These are phyloP conservation scores for Iris pallida DNA, from an alignment of 116 monocot species.

Conservation along the genomic window DNA sequence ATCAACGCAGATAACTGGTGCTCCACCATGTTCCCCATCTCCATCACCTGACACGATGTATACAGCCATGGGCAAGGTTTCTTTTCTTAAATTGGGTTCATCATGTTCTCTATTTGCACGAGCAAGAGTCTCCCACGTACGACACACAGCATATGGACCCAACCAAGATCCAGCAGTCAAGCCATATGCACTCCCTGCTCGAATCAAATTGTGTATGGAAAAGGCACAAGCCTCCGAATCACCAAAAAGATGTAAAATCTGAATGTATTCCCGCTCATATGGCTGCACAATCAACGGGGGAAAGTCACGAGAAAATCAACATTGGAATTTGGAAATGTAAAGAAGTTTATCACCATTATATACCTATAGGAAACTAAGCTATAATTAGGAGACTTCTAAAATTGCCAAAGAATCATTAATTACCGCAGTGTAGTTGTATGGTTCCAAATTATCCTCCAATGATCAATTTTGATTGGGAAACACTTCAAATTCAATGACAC, in stretches of 20 bases:
- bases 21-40: slow-evolving; percentile 89
- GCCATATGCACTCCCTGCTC: slow-evolving; percentile 71
- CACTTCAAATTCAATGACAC: too few species aligned
- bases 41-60: slow-evolving; percentile 92
- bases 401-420: too few species aligned
- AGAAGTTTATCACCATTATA: slow-evolving; percentile 10
- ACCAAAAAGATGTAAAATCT: slow-evolving; percentile 76
- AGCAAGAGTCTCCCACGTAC: slow-evolving; percentile 78
- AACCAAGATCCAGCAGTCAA: slow-evolving; percentile 90
- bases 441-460: too few species aligned
- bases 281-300: slow-evolving; percentile 66
- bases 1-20: slow-evolving; percentile 75
- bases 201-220: slow-evolving; percentile 85
- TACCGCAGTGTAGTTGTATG: too few species aligned
- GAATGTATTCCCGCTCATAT: slow-evolving; percentile 61
- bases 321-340: slow-evolving; percentile 19
- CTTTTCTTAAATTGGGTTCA: slow-evolving; percentile 18
- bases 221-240: slow-evolving; percentile 58
- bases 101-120: slow-evolving; percentile 24
- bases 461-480: too few species aligned
- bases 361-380: too few species aligned
- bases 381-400: too few species aligned
- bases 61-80: slow-evolving; percentile 67
- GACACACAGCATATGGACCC: slow-evolving; percentile 96
- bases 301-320: slow-evolving; percentile 28